These are phyloP conservation scores for Quercus agrifolia DNA, from an alignment of 306 rosid genomes.

Conservation along the genomic window DNA sequence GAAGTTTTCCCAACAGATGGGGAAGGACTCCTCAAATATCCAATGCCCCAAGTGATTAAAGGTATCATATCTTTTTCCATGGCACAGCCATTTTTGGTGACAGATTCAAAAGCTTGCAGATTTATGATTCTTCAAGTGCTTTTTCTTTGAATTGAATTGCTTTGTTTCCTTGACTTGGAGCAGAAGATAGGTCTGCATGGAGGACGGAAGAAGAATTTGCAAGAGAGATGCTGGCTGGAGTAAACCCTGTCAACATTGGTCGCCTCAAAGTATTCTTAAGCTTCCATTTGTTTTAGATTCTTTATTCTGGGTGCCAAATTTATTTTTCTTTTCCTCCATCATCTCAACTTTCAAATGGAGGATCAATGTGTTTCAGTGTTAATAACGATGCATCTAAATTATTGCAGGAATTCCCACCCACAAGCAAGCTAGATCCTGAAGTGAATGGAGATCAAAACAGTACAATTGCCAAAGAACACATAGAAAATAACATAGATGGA, in stretches of 20 bases:
- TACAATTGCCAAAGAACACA: constrained; percentile 44
- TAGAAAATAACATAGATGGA: constrained; percentile 51
- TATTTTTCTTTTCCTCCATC: background rate
- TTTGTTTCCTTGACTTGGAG: constrained; percentile 28
- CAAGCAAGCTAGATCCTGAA: constrained; percentile 54
- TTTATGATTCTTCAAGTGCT: background rate
- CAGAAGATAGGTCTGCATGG: constrained; percentile 73
- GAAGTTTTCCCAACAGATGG: constrained; percentile 68
- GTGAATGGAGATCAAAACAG: constrained; percentile 70
- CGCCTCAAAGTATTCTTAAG: constrained; percentile 49
- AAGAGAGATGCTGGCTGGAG: constrained; percentile 87
- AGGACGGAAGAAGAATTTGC: constrained; percentile 82
- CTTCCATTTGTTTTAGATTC: background rate
- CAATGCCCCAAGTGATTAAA: constrained; percentile 75
- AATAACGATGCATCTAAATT: constrained; percentile 2
- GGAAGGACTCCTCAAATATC: constrained; percentile 50
- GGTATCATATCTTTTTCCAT: constrained; percentile 34
- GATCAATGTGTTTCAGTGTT: background rate
- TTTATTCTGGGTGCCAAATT: background rate
- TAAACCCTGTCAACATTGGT: constrained; percentile 60
- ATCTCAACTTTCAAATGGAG: background rate
- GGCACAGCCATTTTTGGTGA: background rate
- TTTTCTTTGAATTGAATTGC: background rate
- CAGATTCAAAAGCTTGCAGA: background rate
- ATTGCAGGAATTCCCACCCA: constrained; percentile 72